Conservation (phyloP, 768 basidiomycete species). For the Auriscalpium microsporum region DNA sequence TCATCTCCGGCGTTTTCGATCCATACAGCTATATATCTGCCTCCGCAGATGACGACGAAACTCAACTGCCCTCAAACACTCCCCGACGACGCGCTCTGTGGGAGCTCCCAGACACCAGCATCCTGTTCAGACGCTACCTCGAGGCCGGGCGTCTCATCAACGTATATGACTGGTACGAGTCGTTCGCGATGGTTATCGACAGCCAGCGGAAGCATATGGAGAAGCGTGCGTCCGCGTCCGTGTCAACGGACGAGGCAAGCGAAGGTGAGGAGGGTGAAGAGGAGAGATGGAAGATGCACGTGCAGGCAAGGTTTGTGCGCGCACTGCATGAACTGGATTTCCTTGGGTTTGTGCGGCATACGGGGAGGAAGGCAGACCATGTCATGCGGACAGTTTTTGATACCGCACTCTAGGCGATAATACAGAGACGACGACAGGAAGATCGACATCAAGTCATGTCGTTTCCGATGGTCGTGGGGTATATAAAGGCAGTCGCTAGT, state of each 20-base stretch:
- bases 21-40: slow-evolving; percentile 40
- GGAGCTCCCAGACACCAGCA: slow-evolving; percentile 65
- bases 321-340: slow-evolving; percentile 78
- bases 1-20: slow-evolving; percentile 52
- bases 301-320: slow-evolving; percentile 72
- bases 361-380: slow-evolving; percentile 70
- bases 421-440: too few relatives aligned
- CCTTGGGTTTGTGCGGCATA: slow-evolving; percentile 73
- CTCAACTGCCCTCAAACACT: not conserved
- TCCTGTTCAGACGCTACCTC: slow-evolving; percentile 68
- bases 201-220: slow-evolving; percentile 31
- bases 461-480: too few relatives aligned
- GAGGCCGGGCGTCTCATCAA: slow-evolving; percentile 80
- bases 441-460: too few relatives aligned
- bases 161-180: slow-evolving; percentile 82
- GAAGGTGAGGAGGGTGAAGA: slow-evolving; percentile 20
- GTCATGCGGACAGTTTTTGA: slow-evolving; percentile 64
- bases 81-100: slow-evolving; percentile 24
- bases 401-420: slow-evolving; percentile 16
- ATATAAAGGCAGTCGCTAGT: too few relatives aligned
- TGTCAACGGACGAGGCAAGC: slow-evolving; percentile 23
- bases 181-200: slow-evolving; percentile 63
- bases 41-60: not conserved
- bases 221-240: slow-evolving; percentile 8
- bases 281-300: slow-evolving; percentile 51